These are phyloP conservation scores for Arabidopsis hybrid DNA, from an alignment of 441 rosid genomes.

Conservation along the genomic window DNA sequence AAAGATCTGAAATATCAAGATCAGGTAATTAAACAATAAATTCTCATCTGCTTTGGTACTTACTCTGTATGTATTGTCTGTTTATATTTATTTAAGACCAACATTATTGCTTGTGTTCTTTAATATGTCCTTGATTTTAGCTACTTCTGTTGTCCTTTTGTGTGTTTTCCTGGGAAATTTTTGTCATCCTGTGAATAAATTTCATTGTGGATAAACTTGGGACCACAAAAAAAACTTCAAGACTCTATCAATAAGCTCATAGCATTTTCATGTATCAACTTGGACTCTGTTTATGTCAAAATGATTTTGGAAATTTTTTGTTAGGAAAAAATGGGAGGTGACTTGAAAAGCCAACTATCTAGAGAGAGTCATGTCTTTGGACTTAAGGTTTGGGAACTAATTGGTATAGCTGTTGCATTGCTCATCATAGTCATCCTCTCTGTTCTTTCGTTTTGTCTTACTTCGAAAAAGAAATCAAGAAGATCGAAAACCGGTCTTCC, in stretches of 20 bases:
- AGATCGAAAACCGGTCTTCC: constrained; percentile 64
- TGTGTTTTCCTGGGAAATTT: constrained; percentile 18
- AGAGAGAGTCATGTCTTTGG: constrained; percentile 63
- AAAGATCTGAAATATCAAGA: constrained; percentile 60
- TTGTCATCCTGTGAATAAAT: constrained; percentile 27
- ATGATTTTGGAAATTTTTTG: not conserved
- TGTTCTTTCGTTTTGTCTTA: constrained; percentile 64
- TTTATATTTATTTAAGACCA: constrained; percentile 20
- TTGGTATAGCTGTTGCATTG: constrained; percentile 67
- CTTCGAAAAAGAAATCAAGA: constrained; percentile 72
- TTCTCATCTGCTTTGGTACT: constrained; percentile 19
- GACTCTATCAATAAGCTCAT: not conserved
- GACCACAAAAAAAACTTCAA: constrained; percentile 34
- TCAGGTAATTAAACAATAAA: constrained; percentile 48
- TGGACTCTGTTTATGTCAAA: constrained; percentile 4
- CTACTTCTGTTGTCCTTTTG: constrained; percentile 31
- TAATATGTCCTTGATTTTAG: constrained; percentile 33
- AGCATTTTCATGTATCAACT: not conserved
- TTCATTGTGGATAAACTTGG: constrained; percentile 27
- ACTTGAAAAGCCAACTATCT: constrained; percentile 75
- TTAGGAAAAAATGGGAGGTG: constrained; percentile 57
- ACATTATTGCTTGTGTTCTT: constrained; percentile 24
- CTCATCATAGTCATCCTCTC: constrained; percentile 75
- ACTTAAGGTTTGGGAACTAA: constrained; percentile 82
- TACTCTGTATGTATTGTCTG: constrained; percentile 26